These are phyloP conservation scores for Plenodomus lindquistii DNA, from an alignment of 2,329 filamentous ascomycete genomes.

Conservation along the genomic window DNA sequence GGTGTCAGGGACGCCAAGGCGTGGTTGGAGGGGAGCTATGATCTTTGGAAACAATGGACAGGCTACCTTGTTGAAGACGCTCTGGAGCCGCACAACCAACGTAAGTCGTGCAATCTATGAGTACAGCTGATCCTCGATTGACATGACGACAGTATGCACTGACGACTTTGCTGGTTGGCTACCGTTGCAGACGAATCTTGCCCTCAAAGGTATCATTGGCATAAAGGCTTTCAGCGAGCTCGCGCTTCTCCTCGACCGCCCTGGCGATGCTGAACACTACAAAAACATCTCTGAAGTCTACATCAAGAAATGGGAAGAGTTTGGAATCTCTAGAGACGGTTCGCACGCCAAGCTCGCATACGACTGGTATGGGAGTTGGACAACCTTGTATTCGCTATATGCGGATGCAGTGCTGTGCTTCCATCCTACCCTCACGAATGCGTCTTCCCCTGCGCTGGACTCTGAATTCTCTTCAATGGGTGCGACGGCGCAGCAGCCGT, in stretches of 20 bases:
- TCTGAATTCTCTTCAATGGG: constrained; percentile 10
- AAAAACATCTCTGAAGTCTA: constrained; percentile 67
- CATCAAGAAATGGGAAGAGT: constrained; percentile 71
- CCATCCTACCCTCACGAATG: constrained; percentile 60
- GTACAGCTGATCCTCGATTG: constrained; percentile 5
- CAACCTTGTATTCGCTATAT: constrained; percentile 84
- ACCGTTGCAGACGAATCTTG: constrained; percentile 78
- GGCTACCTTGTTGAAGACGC: constrained; percentile 75
- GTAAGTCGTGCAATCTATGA: constrained; percentile 40
- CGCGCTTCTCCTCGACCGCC: constrained; percentile 63
- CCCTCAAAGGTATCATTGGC: constrained; percentile 81
- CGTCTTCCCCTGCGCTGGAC: constrained; percentile 11
- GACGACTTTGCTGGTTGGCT: constrained; percentile 83
- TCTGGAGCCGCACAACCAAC: constrained; percentile 73
- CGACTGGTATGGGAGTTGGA: constrained; percentile 79
- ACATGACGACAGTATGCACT: constrained; percentile 62
- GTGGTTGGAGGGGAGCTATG: constrained; percentile 72
- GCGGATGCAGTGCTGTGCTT: constrained; percentile 81
- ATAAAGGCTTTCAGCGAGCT: constrained; percentile 78
- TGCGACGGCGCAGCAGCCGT: constrained; percentile 20
- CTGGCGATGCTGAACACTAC: constrained; percentile 62
- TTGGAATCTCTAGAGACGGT: constrained; percentile 70
- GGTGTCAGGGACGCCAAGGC: constrained; percentile 62
- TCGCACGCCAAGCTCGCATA: constrained; percentile 80
- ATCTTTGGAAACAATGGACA: constrained; percentile 77